Conservation (phyloP, 306 rosid species). For the barrel medic (Medicago truncatula) region MtrunA17r5.0-ANR NC_053046.1:19940001-19940500, state of each 20-base stretch:
- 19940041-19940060: conserved; percentile 18
- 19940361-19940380: conserved; percentile 35
- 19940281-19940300: neutral
- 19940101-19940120: neutral
- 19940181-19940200: conserved; percentile 11
- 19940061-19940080: conserved; percentile 24
- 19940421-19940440: too few species aligned
- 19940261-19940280: conserved; percentile 18
- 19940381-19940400: neutral
- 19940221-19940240: conserved; percentile 12
- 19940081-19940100: conserved; percentile 13
- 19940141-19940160: conserved; percentile 27
- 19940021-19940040: conserved; percentile 20
- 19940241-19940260: conserved; percentile 31
- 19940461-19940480: conserved; percentile 31
- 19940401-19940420: too few species aligned
- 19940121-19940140: neutral
- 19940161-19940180: conserved; percentile 20
- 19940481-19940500: conserved; percentile 1
- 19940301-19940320: conserved; percentile 25
- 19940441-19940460: conserved; percentile 12
- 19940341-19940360: conserved; percentile 23
- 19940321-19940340: conserved; percentile 28
- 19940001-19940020: conserved; percentile 23
- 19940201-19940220: conserved; percentile 35